Conservation (phyloP, 2,329 filamentous ascomycete species). For the Botrytis fabae region DNA sequence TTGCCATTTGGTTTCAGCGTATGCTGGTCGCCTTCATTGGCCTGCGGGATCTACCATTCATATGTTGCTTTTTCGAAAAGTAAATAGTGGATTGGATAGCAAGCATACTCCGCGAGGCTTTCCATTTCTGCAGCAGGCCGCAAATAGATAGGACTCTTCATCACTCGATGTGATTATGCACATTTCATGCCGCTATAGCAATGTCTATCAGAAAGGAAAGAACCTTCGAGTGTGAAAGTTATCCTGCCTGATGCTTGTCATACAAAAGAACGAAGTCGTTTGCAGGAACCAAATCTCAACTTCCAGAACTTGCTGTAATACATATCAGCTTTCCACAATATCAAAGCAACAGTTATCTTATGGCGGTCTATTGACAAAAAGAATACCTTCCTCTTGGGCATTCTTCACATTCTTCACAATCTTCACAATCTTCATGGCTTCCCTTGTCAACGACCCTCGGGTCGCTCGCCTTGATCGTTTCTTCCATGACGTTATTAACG, state of each 20-base stretch:
- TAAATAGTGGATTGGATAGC: neutral
- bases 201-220: neutral
- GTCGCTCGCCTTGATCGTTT: slow-evolving; percentile 41
- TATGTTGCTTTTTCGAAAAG: neutral
- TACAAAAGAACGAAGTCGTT: neutral
- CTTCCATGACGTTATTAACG: slow-evolving; percentile 45
- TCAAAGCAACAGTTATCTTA: neutral
- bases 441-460: slow-evolving; percentile 24
- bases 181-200: neutral
- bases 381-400: neutral
- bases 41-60: neutral
- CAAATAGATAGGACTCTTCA: neutral
- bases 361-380: neutral
- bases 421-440: neutral
- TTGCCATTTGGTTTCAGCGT: neutral
- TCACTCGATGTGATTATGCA: neutral
- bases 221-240: neutral
- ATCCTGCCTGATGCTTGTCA: neutral
- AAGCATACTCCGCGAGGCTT: slow-evolving; percentile 3
- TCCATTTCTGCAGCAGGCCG: neutral
- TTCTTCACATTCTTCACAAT: too few relatives aligned
- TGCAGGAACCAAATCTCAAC: neutral
- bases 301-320: neutral
- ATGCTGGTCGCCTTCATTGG: neutral
- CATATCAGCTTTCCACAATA: neutral